Evolutionary conservation across 495 filamentous ascomycete genomes (phyloP).

Genomic region (Clohesyomyces aquaticus): DNA sequence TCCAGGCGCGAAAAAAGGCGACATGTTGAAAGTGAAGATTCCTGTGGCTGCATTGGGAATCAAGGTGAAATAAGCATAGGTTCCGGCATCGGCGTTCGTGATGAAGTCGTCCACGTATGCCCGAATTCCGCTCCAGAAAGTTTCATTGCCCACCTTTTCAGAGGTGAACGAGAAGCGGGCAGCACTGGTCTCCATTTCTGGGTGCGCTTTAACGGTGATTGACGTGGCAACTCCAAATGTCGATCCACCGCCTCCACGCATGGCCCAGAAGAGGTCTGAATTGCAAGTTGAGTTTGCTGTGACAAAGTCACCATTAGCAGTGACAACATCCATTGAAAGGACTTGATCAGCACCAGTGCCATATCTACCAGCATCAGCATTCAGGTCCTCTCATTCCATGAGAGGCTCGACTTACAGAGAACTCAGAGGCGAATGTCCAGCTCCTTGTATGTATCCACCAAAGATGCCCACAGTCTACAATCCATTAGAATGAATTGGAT

Average conservation of each 20-base stretch:
- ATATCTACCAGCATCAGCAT: slow-evolving; percentile 10
- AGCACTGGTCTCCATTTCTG: slow-evolving; percentile 24
- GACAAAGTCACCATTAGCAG: slow-evolving; percentile 28
- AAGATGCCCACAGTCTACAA: slow-evolving; percentile 36
- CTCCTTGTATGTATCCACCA: slow-evolving; percentile 37
- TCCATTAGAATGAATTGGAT: no score
- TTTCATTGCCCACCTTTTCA: slow-evolving; percentile 28
- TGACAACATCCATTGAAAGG: slow-evolving; percentile 30
- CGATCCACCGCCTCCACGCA: slow-evolving; percentile 32
- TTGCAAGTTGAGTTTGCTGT: slow-evolving; percentile 29
- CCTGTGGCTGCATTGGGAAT: slow-evolving; percentile 26
- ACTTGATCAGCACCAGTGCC: slow-evolving; percentile 37
- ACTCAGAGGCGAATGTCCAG: slow-evolving; percentile 33
- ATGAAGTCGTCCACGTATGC: slow-evolving; percentile 34
- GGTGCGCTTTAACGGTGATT: slow-evolving; percentile 36
- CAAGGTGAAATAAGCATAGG: slow-evolving; percentile 30
- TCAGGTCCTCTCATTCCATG: no score
- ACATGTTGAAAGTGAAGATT: slow-evolving; percentile 35
- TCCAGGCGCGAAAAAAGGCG: slow-evolving; percentile 33
- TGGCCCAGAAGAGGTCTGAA: slow-evolving; percentile 35
- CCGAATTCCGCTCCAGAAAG: slow-evolving; percentile 35
- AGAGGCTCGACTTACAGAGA: slow-evolving; percentile 20
- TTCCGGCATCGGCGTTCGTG: slow-evolving; percentile 32
- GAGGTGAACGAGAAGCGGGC: slow-evolving; percentile 31
- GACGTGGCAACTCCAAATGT: slow-evolving; percentile 35